phyloP scores from a whole-genome alignment of 306 rosid genomes.

The Calophaca sinica region DNA sequence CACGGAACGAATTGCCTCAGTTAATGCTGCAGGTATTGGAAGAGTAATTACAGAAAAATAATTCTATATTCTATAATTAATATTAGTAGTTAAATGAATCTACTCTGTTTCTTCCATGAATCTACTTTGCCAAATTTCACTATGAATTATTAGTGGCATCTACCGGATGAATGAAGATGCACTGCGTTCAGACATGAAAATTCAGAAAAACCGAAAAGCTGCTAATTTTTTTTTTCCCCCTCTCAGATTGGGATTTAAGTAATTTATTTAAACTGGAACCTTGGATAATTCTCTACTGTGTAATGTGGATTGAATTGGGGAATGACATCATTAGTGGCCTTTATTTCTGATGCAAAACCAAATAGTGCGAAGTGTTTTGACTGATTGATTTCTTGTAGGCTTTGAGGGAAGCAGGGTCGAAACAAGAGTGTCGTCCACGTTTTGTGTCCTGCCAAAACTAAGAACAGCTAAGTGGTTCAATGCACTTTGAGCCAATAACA shows the following conservation, averaged over 20 bases:
- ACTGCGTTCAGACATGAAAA: too few relatives aligned
- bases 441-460: conserved; percentile 46
- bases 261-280: conserved; percentile 3
- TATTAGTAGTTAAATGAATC: neutral
- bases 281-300: conserved; percentile 8
- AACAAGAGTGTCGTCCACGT: conserved; percentile 66
- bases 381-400: conserved; percentile 50
- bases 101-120: neutral
- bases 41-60: conserved; percentile 25
- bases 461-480: conserved; percentile 51
- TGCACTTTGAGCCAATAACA: conserved; percentile 51
- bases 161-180: too few relatives aligned
- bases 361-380: conserved; percentile 37
- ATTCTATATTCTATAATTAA: neutral
- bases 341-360: conserved; percentile 37
- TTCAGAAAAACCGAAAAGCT: neutral
- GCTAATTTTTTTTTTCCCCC: neutral
- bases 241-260: neutral
- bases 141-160: too few relatives aligned
- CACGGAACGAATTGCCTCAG: conserved; percentile 63
- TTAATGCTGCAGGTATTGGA: conserved; percentile 40
- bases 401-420: conserved; percentile 49
- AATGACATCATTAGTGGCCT: conserved; percentile 40
- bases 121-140: too few relatives aligned
- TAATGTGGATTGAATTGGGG: conserved; percentile 39